A percentile compares a stretch with the other conserved stretches of the same genome.
Evolutionary conservation across 2,329 filamentous ascomycete genomes (phyloP).

Genomic region (Apiospora koreana): DNA sequence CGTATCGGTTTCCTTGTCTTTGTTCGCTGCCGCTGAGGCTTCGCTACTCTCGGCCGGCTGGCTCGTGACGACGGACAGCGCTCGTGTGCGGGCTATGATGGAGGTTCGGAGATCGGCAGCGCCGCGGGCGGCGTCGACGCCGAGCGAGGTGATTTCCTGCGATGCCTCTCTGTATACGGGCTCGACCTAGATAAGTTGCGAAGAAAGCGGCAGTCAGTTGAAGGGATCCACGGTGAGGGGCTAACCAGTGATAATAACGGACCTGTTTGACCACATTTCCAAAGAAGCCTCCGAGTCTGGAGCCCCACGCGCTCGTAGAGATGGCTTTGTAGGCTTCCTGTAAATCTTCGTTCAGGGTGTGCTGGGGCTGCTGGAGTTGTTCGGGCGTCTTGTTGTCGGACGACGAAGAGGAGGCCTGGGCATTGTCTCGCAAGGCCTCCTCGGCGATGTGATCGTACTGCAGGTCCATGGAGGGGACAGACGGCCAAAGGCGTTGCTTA

Average conservation of each 20-base stretch:
- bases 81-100: constrained; percentile 72
- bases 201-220: constrained; percentile 16
- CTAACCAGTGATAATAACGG: constrained; percentile 17
- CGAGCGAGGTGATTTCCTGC: constrained; percentile 78
- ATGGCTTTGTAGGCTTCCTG: constrained; percentile 96
- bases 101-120: constrained; percentile 69
- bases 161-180: constrained; percentile 80
- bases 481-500: constrained; percentile 13
- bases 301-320: constrained; percentile 88
- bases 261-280: constrained; percentile 93
- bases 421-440: constrained; percentile 66
- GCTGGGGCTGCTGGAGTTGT: constrained; percentile 30
- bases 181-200: constrained; percentile 61
- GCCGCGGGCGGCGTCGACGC: constrained; percentile 80
- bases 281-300: constrained; percentile 83
- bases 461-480: constrained; percentile 72
- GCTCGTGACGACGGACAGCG: constrained; percentile 63
- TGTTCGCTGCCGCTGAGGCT: constrained; percentile 27
- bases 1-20: constrained; percentile 35
- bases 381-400: constrained; percentile 42
- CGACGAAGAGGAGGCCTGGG: constrained; percentile 43
- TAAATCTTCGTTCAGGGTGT: constrained; percentile 79
- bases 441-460: constrained; percentile 97
- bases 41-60: constrained; percentile 24
- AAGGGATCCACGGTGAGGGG: neutral